Evolutionary conservation across 306 rosid genomes (phyloP), one percentile per base, ranked within the genome.

Genomic region (Sophora flavescens): DNA sequence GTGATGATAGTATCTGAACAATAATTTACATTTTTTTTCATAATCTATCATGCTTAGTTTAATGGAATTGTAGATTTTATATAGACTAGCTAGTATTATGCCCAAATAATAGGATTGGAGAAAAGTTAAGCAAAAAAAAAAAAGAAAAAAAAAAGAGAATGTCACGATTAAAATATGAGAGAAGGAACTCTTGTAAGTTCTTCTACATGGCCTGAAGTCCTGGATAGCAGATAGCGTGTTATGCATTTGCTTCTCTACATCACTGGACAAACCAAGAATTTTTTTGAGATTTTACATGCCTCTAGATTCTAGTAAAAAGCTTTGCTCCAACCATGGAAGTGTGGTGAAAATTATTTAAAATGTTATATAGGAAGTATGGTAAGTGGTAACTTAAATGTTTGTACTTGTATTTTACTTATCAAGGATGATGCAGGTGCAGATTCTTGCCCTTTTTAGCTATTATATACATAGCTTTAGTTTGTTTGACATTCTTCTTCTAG

Each of bases 401-500:
- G 17, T 35, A 58, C 68, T 35, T 74, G 74, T 59, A 58, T 48
- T 51, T 35, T 3, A 63, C 56, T 58, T 44, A 42, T 22, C 44
- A n/a, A 18, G 57, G 41, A 38, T 60, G 17, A 12, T 67, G 45
- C 70, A 74, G 18, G 33, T 16, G 38, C 36, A 14, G 35, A 16
- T 6, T 54, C 32, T 53, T 26, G 5, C 48, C 74, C 15, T 15
- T 39, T 58, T 16, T 35, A n/a, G 48, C 38, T 39, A 44, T 8
- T 42, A 48, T 48, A 30, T 6, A 59, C 18, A 48, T 69, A 26
- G 59, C 64, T 53, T 22, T 67, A 17, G 42, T 75, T 35, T 7
- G 71, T n/a, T n/a, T 32, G 56, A 63, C 51, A 68, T 77, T 30
- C 16, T 62, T 45, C 56, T 69, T 75, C 73, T 72, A 60, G 35